Base-by-base conservation (phyloP, 306 rosid genomes). In the Begonia peltatifolia region DNA sequence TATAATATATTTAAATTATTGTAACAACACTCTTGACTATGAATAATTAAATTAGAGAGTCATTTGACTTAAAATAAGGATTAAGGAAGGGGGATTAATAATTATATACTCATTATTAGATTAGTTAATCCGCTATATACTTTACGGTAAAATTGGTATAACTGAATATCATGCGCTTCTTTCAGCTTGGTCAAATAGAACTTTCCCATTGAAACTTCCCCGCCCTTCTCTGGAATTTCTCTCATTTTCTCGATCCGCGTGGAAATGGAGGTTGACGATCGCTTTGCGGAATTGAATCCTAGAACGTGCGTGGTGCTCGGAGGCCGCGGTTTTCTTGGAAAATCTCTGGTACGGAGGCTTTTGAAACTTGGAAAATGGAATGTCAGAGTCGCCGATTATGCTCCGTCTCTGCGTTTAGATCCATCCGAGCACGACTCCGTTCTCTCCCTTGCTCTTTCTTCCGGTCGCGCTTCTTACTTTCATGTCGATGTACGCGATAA, bases 311-410 rank as follows among this genome's bases (percentile, higher is more conserved):
- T 79, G 6, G 88, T 87, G 41, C 58, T 87, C 16, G 93, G 96
- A 14, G 94, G 94, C 17, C 71, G 80, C 60, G 80, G 93, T 36
- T 79, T 84, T 75, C 56, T 87, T 14, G 94, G 96, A 35, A 72
- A 75, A 75, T 73, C 88, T 52, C 72, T 87, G 14, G 96, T 79
- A 2, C 75, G 73, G 35, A 62, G 73, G 48, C 77, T 87, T 23
- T 61, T 87, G 71, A 59, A 58, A 52, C 74, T 77, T 54, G 77
- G 80, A 25, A 75, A 79, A 43, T 87, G 93, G 86, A 79, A 71
- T 63, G 88, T 87, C 18, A 87, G 94, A 41, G 64, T 84, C 15
- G 94, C 88, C 67, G 96, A 87, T 81, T 79, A 84, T 47, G 55
- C 79, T 67, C 74, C 22, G 0, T 81, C 84, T 14, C 54, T 79